These are phyloP conservation scores for Claviceps purpurea DNA, from an alignment of 2,329 filamentous ascomycete species.

Conservation along the genomic window DNA sequence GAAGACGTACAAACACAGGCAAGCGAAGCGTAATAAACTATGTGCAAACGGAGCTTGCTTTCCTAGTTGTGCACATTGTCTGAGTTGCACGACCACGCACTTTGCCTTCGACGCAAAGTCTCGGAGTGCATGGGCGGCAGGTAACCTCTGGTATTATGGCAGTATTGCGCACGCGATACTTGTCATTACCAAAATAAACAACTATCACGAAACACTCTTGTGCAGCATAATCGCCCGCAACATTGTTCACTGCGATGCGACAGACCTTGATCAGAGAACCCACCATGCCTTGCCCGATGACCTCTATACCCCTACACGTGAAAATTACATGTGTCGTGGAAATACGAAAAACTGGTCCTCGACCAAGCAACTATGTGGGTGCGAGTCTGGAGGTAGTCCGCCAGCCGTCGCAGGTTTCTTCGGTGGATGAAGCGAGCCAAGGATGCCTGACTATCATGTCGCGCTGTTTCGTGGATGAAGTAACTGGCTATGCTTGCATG, in stretches of 20 bases:
- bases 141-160: no score
- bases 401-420: not conserved
- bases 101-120: not conserved
- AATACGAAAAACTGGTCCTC: not conserved
- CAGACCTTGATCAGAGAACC: not conserved
- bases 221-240: no score
- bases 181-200: no score
- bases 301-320: not conserved
- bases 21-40: no score
- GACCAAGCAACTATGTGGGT: not conserved
- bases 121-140: no score
- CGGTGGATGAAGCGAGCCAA: not conserved
- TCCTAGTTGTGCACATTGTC: not conserved
- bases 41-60: not conserved
- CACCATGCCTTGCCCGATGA: not conserved
- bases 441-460: not conserved
- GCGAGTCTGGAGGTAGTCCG: not conserved
- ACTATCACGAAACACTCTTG: no score
- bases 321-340: not conserved
- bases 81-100: not conserved
- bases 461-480: not conserved
- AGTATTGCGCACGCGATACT: no score
- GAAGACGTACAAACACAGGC: no score
- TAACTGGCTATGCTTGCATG: not conserved
- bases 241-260: not conserved